Base-by-base conservation (phyloP, 164 flowering plant genomes). In the Chimonanthus praecox region DNA sequence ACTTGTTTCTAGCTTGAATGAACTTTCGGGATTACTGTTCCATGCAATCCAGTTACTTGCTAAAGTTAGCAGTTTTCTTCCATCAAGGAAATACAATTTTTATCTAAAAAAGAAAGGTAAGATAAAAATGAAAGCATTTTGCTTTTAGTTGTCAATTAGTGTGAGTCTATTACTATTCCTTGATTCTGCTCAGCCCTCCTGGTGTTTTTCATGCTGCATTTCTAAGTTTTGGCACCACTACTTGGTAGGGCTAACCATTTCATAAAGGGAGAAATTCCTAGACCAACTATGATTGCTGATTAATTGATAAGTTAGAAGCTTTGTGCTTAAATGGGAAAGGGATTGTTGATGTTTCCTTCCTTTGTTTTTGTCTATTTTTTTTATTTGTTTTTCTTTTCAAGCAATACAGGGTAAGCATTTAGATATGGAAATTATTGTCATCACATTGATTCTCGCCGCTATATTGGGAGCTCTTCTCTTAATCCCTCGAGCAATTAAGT, bases 391-490 rank as follows among this genome's bases (percentile, higher is more conserved):
- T 45, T 49, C 33, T 73, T 6, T 15, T 67, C 51, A 8, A 71
- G 7, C 72, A 75, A 50, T 4, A 67, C 33, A 44, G 66, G 73
- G 61, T 74, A 58, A 73, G 49, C 15, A 67, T 72, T 70, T 70
- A 78, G 77, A 72, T 71, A 87, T 88, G 89, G 71, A 77, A 78
- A 78, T 89, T 49, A 72, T 78, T 47, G 49, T 81, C 20, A 67
- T 75, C 49, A 83, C 84, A 65, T 62, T 86, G 78, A 16, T 86
- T 64, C 71, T 88, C 73, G 84, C 84, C 68, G 68, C 83, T 64
- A 67, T 87, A 7, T 43, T 88, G 68, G 88, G 83, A 50, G 78
- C 77, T 45, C 64, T 84, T 54, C 16, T 89, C 65, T 75, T 85
- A 49, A 81, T 81, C 63, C 83, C 88, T 4, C 74, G 82, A 67